These are phyloP conservation scores for Sphenostylis stenocarpa DNA, from an alignment of 306 rosid genomes.

Conservation along the genomic window DNA sequence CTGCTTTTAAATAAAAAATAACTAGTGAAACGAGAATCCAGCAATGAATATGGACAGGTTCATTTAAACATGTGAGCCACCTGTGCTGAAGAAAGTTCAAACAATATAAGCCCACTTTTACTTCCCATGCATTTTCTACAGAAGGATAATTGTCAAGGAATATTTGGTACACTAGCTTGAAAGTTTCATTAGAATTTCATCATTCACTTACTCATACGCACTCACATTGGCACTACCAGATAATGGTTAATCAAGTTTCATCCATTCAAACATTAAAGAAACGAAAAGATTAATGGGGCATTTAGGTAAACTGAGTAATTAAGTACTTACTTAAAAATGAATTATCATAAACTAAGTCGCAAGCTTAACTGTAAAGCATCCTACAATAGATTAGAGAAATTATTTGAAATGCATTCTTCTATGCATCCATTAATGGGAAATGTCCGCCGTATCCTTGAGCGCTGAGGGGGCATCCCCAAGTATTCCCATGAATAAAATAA, in stretches of 20 bases:
- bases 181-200: too few species aligned
- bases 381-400: background rate
- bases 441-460: too few species aligned
- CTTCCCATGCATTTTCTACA: background rate
- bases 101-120: background rate
- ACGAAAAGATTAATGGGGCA: background rate
- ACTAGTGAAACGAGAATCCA: slow-evolving; percentile 10
- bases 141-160: background rate
- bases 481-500: too few species aligned
- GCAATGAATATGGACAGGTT: background rate
- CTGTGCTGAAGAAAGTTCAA: background rate
- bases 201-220: too few species aligned
- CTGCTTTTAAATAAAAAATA: slow-evolving; percentile 6
- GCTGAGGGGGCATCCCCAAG: too few species aligned
- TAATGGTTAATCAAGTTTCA: too few species aligned
- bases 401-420: background rate
- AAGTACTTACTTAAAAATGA: background rate
- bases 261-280: slow-evolving; percentile 10
- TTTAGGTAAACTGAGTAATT: background rate
- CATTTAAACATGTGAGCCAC: background rate
- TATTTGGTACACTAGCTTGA: too few species aligned
- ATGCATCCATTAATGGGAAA: too few species aligned
- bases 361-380: background rate
- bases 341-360: background rate
- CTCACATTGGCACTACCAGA: too few species aligned